A percentile compares a stretch with the other conserved stretches of the same genome.
Evolutionary conservation across 495 filamentous ascomycete species (phyloP).

Genomic region (Peziza echinospora): DNA sequence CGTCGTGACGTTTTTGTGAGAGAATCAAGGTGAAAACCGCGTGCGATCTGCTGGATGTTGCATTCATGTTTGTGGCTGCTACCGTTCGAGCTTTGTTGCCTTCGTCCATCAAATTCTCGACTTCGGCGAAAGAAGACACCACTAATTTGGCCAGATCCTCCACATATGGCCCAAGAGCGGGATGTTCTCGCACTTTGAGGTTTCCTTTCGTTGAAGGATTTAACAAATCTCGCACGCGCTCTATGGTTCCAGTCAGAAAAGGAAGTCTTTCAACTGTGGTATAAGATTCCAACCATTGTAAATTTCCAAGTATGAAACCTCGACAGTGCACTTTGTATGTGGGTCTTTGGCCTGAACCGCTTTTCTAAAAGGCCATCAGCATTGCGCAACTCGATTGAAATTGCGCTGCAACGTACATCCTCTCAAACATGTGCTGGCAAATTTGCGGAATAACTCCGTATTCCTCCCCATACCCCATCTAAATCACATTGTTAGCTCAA

Average conservation of each 20-base stretch:
- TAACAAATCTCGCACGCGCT: conserved; percentile 84
- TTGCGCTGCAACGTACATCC: conserved; percentile 31
- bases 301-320: conserved; percentile 97
- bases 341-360: conserved; percentile 50
- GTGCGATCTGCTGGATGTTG: conserved; percentile 93
- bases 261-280: not conserved
- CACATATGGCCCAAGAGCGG: conserved; percentile 90
- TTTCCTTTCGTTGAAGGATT: conserved; percentile 95
- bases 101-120: conserved; percentile 96
- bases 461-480: conserved; percentile 93
- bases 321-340: conserved; percentile 69
- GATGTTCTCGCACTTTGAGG: conserved; percentile 91
- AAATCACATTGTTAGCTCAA: conserved; percentile 6
- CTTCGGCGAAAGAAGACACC: conserved; percentile 90
- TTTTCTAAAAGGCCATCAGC: conserved; percentile 12
- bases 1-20: conserved; percentile 81
- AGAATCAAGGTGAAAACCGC: conserved; percentile 94
- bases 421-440: conserved; percentile 89
- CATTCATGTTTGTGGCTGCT: conserved; percentile 99
- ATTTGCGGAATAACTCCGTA: conserved; percentile 94
- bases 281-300: conserved; percentile 43
- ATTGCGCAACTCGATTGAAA: not conserved
- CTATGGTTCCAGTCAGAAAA: conserved; percentile 18
- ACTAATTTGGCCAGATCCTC: conserved; percentile 93
- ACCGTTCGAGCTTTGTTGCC: conserved; percentile 97